Evolutionary conservation across 352 stramenopile genomes (phyloP), one percentile per base, ranked within the genome.

Genomic region (Aphanomyces invadans): DNA sequence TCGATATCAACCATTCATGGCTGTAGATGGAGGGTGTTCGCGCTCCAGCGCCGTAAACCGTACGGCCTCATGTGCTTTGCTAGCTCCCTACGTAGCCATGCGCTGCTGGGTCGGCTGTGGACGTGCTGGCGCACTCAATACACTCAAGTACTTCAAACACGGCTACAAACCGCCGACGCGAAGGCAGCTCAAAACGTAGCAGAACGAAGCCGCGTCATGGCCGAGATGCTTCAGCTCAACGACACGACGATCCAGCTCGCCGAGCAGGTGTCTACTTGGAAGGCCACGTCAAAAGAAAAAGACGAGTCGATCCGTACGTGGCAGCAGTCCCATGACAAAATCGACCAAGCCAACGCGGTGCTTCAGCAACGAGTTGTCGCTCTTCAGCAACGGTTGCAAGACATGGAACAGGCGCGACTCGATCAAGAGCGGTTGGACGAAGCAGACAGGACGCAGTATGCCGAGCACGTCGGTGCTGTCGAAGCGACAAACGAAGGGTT

Each of bases 291-390:
- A 0, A 57, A 71, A 53, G 65, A 62, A 25, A 54, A 65, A 9
- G 66, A 53, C 17, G 52, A 77, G 10, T 45, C 62, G 12, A 26
- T 75, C 49, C 12, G 29, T n/a, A n/a, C 49, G 19, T 62, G 53
- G 19, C 21, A 65, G 2, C 63, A 77, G 15, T 69, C 74, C 17
- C 31, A 54, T 12, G 36, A 61, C 1, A 49, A 48, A 26, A 52
- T 39, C 2, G 42, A 71, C 0, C 11, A 32, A 10, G 67, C 78
- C 25, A 19, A 70, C 0, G 29, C 29, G 32, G 73, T 61, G 5
- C 49, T 83, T 10, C 69, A 81, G 36, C 54, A 70, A 38, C 64
- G 76, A 12, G 55, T 90, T 12, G 23, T 60, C 11, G 67, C 69
- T 4, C 57, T 86, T 25, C 70, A 73, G 29, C 32, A 38, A 4